Percentiles rank a stretch among this genome's conserved stretches.
Conservation (phyloP, 2,329 filamentous ascomycete genomes). For the Thelonectria rubi region DNA sequence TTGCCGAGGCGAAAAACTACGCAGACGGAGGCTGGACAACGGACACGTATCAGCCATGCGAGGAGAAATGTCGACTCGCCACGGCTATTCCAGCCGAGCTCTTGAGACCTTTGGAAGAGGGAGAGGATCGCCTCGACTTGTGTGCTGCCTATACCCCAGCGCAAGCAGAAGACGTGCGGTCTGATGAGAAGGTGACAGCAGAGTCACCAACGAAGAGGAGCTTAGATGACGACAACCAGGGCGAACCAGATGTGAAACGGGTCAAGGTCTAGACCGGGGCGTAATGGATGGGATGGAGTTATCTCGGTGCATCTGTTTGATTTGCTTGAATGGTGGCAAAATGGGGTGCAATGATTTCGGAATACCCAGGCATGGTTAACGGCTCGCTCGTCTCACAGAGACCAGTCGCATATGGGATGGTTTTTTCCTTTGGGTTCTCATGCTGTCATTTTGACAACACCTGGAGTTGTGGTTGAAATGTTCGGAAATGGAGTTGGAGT, state of each 20-base stretch:
- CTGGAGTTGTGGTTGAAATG: neutral
- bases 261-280: conserved; percentile 29
- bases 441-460: conserved; percentile 19
- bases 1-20: conserved; percentile 53
- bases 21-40: conserved; percentile 49
- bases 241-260: conserved; percentile 30
- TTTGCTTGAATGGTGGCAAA: conserved; percentile 17
- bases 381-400: conserved; percentile 33
- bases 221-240: conserved; percentile 23
- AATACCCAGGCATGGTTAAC: conserved; percentile 40
- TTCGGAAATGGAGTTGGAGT: conserved; percentile 5
- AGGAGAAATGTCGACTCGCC: conserved; percentile 45
- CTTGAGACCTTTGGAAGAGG: conserved; percentile 45
- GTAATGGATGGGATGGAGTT: conserved; percentile 16
- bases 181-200: conserved; percentile 17
- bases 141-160: conserved; percentile 41
- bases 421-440: neutral
- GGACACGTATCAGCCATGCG: conserved; percentile 48
- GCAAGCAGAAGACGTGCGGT: neutral
- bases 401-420: conserved; percentile 18
- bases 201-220: conserved; percentile 31
- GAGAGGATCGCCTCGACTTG: conserved; percentile 47
- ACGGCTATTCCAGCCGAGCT: conserved; percentile 50
- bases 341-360: conserved; percentile 31
- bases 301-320: conserved; percentile 1